Conservation (phyloP, 2,329 filamentous ascomycete genomes). For the Fusarium floridanum region DNA sequence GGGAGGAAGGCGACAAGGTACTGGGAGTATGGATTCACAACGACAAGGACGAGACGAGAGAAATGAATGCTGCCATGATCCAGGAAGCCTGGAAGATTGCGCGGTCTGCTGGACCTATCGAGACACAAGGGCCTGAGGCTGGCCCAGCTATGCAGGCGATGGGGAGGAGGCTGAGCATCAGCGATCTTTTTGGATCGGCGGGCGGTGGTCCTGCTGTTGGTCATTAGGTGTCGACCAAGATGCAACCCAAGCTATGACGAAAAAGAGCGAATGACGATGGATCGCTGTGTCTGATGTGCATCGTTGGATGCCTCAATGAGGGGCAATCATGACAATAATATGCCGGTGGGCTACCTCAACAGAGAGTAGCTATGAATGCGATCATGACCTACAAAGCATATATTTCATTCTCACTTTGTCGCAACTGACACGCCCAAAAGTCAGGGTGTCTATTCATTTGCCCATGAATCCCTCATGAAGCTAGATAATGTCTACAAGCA, state of each 20-base stretch:
- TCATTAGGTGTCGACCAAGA: conserved; percentile 31
- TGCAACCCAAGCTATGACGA: conserved; percentile 4
- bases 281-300: not conserved
- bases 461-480: conserved; percentile 38
- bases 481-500: conserved; percentile 45
- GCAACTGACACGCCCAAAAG: not conserved
- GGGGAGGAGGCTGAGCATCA: conserved; percentile 59
- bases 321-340: not conserved
- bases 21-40: conserved; percentile 69
- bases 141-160: conserved; percentile 60
- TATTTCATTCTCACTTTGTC: not conserved
- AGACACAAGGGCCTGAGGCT: conserved; percentile 49
- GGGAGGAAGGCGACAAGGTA: conserved; percentile 55
- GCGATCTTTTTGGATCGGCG: conserved; percentile 59
- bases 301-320: not conserved
- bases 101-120: conserved; percentile 47
- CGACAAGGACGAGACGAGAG: conserved; percentile 59
- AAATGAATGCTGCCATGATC: conserved; percentile 57
- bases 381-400: not conserved
- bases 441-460: conserved; percentile 44
- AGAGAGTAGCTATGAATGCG: not conserved
- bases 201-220: conserved; percentile 41
- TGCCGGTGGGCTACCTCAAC: not conserved
- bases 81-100: conserved; percentile 58
- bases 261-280: not conserved